phyloP scores from a whole-genome alignment of 1,284 basidiomycete genomes.

The Trichosporon sp. region DNA sequence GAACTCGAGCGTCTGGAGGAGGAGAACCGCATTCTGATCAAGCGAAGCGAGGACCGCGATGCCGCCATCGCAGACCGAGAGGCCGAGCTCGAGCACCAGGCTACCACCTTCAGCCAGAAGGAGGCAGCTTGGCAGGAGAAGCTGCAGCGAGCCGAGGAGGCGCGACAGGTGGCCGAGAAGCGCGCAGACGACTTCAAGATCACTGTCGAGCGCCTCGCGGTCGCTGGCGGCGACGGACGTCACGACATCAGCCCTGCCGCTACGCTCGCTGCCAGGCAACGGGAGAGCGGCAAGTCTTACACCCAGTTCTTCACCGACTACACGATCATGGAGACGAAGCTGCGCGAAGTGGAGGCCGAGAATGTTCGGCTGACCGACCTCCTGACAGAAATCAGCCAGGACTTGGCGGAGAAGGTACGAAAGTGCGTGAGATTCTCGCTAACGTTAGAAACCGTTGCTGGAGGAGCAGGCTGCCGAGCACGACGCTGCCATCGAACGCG shows the following conservation, averaged over 20 bases:
- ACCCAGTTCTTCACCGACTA: slow-evolving; percentile 71
- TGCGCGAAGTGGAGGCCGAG: slow-evolving; percentile 69
- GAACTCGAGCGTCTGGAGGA: slow-evolving; percentile 40
- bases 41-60: slow-evolving; percentile 41
- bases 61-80: slow-evolving; percentile 42
- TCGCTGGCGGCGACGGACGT: slow-evolving; percentile 29
- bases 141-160: slow-evolving; percentile 47
- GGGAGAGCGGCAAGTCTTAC: slow-evolving; percentile 57
- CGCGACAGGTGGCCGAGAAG: slow-evolving; percentile 48
- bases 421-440: neutral
- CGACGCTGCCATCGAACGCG: slow-evolving; percentile 69
- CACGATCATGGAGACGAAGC: slow-evolving; percentile 75
- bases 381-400: slow-evolving; percentile 52
- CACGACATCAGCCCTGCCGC: slow-evolving; percentile 68
- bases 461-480: slow-evolving; percentile 82
- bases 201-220: slow-evolving; percentile 44
- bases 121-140: slow-evolving; percentile 49
- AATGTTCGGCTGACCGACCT: slow-evolving; percentile 74
- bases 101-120: slow-evolving; percentile 44
- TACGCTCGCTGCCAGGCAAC: slow-evolving; percentile 71
- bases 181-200: slow-evolving; percentile 48
- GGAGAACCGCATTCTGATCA: slow-evolving; percentile 41
- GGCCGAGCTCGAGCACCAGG: slow-evolving; percentile 40
- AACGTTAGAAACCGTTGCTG: slow-evolving; percentile 70
- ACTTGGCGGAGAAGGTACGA: slow-evolving; percentile 81